These are phyloP conservation scores for Botrytis pseudocinerea DNA, from an alignment of 2,329 filamentous ascomycete species.

Conservation along the genomic window DNA sequence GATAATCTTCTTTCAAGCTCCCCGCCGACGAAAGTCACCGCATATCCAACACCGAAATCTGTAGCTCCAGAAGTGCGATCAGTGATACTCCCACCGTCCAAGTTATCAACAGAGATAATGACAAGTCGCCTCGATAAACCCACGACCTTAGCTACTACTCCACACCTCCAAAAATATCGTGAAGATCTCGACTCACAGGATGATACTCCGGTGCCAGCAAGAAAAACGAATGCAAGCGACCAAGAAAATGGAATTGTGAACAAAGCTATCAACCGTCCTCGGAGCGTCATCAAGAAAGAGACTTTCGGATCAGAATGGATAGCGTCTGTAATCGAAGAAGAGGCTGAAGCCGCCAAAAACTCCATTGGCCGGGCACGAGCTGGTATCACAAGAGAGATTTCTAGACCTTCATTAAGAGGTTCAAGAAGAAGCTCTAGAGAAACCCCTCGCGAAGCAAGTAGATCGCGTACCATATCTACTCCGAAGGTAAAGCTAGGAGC, in stretches of 20 bases:
- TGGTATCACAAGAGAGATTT: slow-evolving; percentile 4
- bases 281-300: neutral
- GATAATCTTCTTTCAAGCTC: slow-evolving; percentile 28
- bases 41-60: slow-evolving; percentile 7
- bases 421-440: neutral
- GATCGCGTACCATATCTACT: neutral
- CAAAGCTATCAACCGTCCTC: neutral
- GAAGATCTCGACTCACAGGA: slow-evolving; percentile 1
- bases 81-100: neutral
- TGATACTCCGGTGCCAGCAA: neutral
- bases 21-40: neutral
- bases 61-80: slow-evolving; percentile 7
- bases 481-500: neutral
- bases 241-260: neutral
- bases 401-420: slow-evolving; percentile 23
- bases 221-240: neutral
- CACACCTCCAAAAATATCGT: neutral
- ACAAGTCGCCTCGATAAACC: neutral
- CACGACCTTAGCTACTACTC: neutral
- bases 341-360: neutral
- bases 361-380: neutral
- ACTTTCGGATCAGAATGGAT: neutral
- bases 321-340: slow-evolving; percentile 20
- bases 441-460: neutral
- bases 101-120: neutral